These are phyloP conservation scores for Talaromyces sp. DNA, from an alignment of 2,329 filamentous ascomycete species.

Conservation along the genomic window DNA sequence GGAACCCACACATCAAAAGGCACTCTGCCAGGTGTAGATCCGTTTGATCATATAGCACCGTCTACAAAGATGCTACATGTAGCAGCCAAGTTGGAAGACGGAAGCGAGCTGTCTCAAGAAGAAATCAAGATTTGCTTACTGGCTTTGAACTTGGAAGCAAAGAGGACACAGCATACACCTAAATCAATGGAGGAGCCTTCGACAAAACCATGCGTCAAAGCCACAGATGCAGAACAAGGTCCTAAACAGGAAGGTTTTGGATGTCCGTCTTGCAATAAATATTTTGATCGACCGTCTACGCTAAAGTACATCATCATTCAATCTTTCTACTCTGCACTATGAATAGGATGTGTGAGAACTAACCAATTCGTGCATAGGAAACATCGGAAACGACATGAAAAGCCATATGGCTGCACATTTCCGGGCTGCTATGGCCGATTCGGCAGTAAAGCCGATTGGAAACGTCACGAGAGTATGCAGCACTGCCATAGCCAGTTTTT, in stretches of 20 bases:
- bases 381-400: constrained; percentile 74
- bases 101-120: not conserved
- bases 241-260: not conserved
- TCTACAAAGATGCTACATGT: constrained; percentile 1
- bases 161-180: not conserved
- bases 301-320: not conserved
- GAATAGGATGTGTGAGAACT: not conserved
- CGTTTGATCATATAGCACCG: constrained; percentile 4
- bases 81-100: not conserved
- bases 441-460: constrained; percentile 94
- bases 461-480: constrained; percentile 78
- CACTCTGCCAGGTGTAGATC: constrained; percentile 2
- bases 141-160: not conserved
- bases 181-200: not conserved
- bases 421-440: constrained; percentile 66
- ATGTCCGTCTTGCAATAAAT: not conserved
- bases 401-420: constrained; percentile 79
- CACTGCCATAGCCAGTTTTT: constrained; percentile 70
- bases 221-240: not conserved
- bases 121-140: not conserved
- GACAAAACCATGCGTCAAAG: too few relatives aligned
- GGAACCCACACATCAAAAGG: not conserved
- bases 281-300: not conserved
- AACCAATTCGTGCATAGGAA: constrained; percentile 46
- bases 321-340: not conserved